Base-by-base conservation (phyloP, 2,329 filamentous ascomycete species). In the Exserohilum rostratum region DNA sequence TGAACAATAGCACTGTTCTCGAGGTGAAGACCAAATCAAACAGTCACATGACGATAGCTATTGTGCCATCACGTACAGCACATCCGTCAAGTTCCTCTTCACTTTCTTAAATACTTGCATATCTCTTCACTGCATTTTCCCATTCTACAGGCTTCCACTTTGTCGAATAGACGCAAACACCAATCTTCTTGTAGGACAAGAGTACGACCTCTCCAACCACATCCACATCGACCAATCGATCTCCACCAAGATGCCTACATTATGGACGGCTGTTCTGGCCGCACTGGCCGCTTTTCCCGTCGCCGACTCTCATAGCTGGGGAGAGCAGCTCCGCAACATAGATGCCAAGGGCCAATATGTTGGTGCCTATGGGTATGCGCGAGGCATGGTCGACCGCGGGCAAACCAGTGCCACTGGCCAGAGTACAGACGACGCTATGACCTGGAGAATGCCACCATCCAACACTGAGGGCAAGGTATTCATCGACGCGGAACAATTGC, bases 261-360 rank as follows among this genome's bases (percentile, higher is more conserved):
- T 62, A 38, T 48, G 59, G 37, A 47, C 44, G 38, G 45, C 58
- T 13, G 33, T 58, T 29, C 20, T 64, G 17, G 65, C 62, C 33
- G 64, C 53, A 46, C 47, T 70, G 48, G 60, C 55, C 38, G 55
- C 62, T 53, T 57, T 58, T 4, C 65, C 68, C 4, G 37, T 58
- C 20, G 63, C 60, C 13, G 20, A 62, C 37, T 71, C 65, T 6
- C 93, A 97, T 76, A 89, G 87, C 15, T 97, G 93, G 93, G 83
- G 93, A 43, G 92, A 97, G 76, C 81, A 88, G 66, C 80, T 93
- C 45, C 84, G 81, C 58, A 85, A 86, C 53, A 87, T 97, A 71
- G 85, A 86, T 48, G 73, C 84, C 25, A 89, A 91, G 66, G 93
- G 92, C 50, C 85, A 85, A 30, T 91, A 92, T 71, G 79, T 87